These are phyloP conservation scores for Melampsora larici-populina DNA, from an alignment of 1,284 basidiomycete genomes.

Conservation along the genomic window DNA sequence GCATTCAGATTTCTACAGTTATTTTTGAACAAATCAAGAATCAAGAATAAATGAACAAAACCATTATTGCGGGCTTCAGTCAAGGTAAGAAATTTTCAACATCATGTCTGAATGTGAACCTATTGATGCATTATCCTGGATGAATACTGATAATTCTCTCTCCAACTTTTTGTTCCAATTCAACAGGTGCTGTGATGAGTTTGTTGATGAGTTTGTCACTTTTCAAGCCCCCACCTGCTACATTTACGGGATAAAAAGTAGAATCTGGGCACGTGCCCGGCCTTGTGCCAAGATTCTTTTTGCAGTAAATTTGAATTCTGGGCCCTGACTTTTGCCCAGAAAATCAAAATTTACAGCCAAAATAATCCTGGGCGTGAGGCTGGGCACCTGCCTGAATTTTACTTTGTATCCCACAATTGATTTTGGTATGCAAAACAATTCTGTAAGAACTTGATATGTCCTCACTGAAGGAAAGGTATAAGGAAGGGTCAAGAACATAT, in stretches of 20 bases:
- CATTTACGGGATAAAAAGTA: neutral
- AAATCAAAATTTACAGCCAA: no score
- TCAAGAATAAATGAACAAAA: conserved; percentile 25
- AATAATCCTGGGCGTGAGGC: no score
- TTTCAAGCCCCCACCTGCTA: conserved; percentile 8
- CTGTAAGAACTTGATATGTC: no score
- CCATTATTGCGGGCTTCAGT: conserved; percentile 35
- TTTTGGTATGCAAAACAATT: neutral
- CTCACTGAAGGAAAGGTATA: no score
- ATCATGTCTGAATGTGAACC: no score
- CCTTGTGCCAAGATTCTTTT: no score
- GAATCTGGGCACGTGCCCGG: no score
- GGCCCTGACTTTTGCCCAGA: no score
- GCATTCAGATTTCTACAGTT: conserved; percentile 10
- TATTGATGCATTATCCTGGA: neutral
- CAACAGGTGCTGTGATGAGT: conserved; percentile 22
- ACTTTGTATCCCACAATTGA: neutral
- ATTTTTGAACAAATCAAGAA: conserved; percentile 5
- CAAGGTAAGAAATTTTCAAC: neutral
- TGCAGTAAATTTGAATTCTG: no score
- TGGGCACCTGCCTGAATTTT: no score
- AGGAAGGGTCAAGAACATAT: no score
- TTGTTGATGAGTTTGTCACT: conserved; percentile 4
- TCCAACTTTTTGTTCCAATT: neutral
- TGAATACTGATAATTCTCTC: neutral